Percentiles rank a stretch among this genome's conserved stretches.
Conservation (phyloP, 225 moss, liverwort and hornwort species). For the Physcomitrellopsis africana region DNA sequence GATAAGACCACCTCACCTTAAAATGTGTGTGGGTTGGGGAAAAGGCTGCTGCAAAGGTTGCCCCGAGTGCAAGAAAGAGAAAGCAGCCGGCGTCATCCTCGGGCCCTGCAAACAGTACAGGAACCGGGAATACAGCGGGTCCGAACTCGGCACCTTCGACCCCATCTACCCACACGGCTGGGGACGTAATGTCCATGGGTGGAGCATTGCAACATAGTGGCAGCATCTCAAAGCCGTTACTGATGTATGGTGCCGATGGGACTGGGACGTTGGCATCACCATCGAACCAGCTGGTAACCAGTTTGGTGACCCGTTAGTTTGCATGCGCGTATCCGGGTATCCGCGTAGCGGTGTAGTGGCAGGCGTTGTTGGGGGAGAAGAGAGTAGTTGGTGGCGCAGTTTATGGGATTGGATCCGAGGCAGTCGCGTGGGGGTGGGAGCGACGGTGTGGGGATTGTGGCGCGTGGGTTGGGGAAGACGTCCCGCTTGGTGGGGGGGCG, state of each 20-base stretch:
- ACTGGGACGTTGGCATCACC: constrained; percentile 98
- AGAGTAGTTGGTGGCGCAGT: constrained; percentile 15
- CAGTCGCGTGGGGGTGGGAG: constrained; percentile 1
- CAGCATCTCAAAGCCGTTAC: constrained; percentile 98
- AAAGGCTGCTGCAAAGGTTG: constrained; percentile 96
- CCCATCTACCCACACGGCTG: constrained; percentile 99
- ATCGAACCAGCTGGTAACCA: constrained; percentile 97
- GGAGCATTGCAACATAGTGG: constrained; percentile 96
- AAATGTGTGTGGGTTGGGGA: constrained; percentile 72
- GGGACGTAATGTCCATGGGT: constrained; percentile 97
- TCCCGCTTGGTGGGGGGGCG: too few relatives aligned
- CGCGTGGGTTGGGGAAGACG: too few relatives aligned
- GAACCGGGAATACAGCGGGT: constrained; percentile 96
- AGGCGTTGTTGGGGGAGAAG: too few relatives aligned
- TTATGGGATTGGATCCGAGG: constrained; percentile 29
- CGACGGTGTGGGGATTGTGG: too few relatives aligned
- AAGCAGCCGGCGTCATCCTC: constrained; percentile 99
- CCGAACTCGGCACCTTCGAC: constrained; percentile 99
- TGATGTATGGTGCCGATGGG: constrained; percentile 99
- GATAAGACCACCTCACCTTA: constrained; percentile 72
- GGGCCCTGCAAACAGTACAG: constrained; percentile 99
- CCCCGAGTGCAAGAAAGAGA: constrained; percentile 90
- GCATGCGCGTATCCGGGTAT: constrained; percentile 25
- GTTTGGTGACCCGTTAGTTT: constrained; percentile 56
- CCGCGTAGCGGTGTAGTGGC: neutral